A percentile compares a stretch with the other conserved stretches of the same genome.
These are phyloP conservation scores for Sphaerulina populicola DNA, from an alignment of 2,329 filamentous ascomycete genomes.

Conservation along the genomic window DNA sequence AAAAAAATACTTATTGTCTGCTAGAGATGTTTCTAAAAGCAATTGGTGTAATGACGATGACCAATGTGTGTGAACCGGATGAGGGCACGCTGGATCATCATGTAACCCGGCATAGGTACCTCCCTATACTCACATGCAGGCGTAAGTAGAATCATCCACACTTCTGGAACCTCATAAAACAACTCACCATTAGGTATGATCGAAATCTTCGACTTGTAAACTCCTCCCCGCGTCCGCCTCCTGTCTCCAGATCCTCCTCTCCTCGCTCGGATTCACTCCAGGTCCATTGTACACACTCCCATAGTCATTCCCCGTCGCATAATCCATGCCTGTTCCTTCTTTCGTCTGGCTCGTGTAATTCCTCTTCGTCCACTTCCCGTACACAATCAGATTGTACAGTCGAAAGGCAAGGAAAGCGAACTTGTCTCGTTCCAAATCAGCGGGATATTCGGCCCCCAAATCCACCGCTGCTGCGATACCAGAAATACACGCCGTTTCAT, in stretches of 20 bases:
- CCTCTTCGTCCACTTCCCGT: constrained; percentile 53
- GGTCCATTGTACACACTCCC: constrained; percentile 54
- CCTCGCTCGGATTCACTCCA: constrained; percentile 44
- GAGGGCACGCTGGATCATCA: too few species aligned
- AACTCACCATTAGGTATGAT: too few species aligned
- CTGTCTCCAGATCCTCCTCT: constrained; percentile 49
- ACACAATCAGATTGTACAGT: constrained; percentile 53
- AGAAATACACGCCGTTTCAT: constrained; percentile 62
- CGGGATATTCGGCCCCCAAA: constrained; percentile 56
- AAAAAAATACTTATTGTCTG: constrained; percentile 35
- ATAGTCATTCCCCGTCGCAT: constrained; percentile 50
- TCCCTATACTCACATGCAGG: too few species aligned
- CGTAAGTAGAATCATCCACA: too few species aligned
- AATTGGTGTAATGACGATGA: too few species aligned
- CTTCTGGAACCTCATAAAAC: too few species aligned
- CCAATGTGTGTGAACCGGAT: too few species aligned
- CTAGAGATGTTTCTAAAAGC: too few species aligned
- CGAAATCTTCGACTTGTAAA: constrained; percentile 18
- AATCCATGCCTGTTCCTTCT: constrained; percentile 46
- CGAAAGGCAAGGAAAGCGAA: constrained; percentile 55
- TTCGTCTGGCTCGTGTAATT: constrained; percentile 32
- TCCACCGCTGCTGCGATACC: constrained; percentile 64
- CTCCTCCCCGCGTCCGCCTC: constrained; percentile 37
- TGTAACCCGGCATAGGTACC: too few species aligned
- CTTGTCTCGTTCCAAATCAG: constrained; percentile 54